phyloP scores from a whole-genome alignment of 163 green algal species.

The Scenedesmus sp. region DNA sequence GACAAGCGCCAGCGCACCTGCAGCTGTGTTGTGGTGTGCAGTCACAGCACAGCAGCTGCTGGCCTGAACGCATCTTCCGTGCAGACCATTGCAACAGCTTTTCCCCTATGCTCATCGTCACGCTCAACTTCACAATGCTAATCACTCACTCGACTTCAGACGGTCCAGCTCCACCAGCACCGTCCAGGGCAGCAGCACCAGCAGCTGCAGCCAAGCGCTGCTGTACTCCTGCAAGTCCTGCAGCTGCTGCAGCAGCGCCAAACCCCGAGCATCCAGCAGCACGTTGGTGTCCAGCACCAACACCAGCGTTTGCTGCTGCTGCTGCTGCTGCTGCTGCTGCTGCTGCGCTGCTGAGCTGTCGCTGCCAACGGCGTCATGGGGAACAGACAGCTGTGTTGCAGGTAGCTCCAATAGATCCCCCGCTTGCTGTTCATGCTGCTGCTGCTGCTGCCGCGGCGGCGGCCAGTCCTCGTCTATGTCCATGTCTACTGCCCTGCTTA shows the following conservation, averaged over 20 bases:
- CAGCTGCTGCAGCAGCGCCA: conserved; percentile 32
- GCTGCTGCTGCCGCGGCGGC: neutral
- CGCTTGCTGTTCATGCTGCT: conserved; percentile 32
- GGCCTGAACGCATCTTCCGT: neutral
- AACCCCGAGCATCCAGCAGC: neutral
- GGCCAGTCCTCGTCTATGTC: conserved; percentile 10
- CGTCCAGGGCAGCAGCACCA: conserved; percentile 31
- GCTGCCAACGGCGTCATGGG: neutral
- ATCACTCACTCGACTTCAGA: conserved; percentile 35
- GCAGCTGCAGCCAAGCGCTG: neutral
- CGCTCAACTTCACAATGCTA: no score
- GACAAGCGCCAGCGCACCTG: no score
- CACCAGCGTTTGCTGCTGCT: conserved; percentile 14
- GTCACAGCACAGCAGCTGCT: neutral
- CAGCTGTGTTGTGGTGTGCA: no score
- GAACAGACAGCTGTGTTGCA: neutral
- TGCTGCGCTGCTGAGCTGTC: neutral
- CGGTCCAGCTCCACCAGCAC: conserved; percentile 50
- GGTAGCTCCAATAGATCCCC: neutral
- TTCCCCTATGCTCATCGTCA: no score
- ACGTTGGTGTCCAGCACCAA: conserved; percentile 46
- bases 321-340: neutral
- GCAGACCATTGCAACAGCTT: no score
- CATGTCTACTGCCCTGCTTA: conserved; percentile 39
- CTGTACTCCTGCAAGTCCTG: conserved; percentile 20